Evolutionary conservation across 345 rosid genomes (phyloP).

Genomic region (Camelina hispida): DNA sequence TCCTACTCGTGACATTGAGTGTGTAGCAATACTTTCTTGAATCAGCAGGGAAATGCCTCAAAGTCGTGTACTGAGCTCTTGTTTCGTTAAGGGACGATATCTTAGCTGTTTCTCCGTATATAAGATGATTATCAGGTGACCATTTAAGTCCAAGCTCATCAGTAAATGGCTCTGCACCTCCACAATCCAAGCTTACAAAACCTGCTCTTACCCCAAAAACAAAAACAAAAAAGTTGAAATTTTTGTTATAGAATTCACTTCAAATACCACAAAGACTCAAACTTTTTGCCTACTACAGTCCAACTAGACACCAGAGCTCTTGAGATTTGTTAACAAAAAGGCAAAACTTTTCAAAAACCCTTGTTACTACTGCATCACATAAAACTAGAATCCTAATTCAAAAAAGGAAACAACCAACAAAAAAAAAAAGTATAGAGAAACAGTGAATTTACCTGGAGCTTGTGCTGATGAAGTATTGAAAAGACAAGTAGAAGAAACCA

Average conservation of each 20-base stretch:
- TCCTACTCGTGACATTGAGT: conserved; percentile 70
- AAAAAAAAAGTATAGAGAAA: neutral
- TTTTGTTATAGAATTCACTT: conserved; percentile 19
- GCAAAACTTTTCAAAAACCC: neutral
- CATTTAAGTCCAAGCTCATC: conserved; percentile 88
- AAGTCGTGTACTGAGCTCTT: conserved; percentile 71
- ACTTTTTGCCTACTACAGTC: neutral
- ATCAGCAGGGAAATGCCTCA: conserved; percentile 96
- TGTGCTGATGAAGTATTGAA: conserved; percentile 59
- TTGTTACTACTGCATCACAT: conserved; percentile 5
- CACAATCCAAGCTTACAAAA: conserved; percentile 95
- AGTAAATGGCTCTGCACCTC: conserved; percentile 68
- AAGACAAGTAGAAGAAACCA: conserved; percentile 48
- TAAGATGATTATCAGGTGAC: conserved; percentile 68
- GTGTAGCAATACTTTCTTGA: conserved; percentile 88
- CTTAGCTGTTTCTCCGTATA: conserved; percentile 65
- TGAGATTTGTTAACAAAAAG: neutral
- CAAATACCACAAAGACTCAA: conserved; percentile 11
- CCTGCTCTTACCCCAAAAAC: conserved; percentile 51
- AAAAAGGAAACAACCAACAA: neutral
- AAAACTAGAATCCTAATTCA: neutral
- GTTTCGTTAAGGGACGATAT: conserved; percentile 70
- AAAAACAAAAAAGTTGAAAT: no score
- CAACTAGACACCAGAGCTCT: neutral
- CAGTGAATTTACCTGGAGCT: conserved; percentile 55